A percentile compares a stretch with the other conserved stretches of the same genome.
Conservation (phyloP, 192 early-diverging fungal genomes). For the Physocladia obscura region DNA sequence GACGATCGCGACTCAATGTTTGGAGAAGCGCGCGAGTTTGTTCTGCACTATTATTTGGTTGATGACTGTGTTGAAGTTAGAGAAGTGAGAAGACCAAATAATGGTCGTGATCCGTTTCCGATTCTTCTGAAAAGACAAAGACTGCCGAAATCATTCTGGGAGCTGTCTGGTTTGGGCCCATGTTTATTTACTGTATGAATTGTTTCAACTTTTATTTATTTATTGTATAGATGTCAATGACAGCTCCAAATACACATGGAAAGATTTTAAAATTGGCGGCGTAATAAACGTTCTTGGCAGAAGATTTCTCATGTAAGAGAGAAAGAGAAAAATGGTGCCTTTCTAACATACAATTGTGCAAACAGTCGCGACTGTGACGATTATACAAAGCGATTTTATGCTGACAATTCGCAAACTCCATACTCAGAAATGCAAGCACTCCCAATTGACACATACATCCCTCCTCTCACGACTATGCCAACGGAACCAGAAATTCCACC, state of each 20-base stretch:
- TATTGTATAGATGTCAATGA: conserved; percentile 42
- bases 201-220: conserved; percentile 22
- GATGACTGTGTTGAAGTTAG: conserved; percentile 67
- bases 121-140: conserved; percentile 58
- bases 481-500: conserved; percentile 48
- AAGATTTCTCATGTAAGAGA: conserved; percentile 58
- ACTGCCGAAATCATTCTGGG: conserved; percentile 56
- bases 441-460: conserved; percentile 19
- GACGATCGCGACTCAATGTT: conserved; percentile 61
- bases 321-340: no score
- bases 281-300: conserved; percentile 60
- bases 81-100: conserved; percentile 62
- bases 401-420: conserved; percentile 34
- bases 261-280: conserved; percentile 57
- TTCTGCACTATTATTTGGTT: conserved; percentile 66
- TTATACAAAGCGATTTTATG: conserved; percentile 57
- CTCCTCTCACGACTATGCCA: not conserved
- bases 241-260: conserved; percentile 59
- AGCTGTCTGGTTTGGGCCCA: conserved; percentile 50
- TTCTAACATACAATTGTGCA: not conserved
- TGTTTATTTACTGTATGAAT: not conserved
- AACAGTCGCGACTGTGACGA: conserved; percentile 64
- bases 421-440: conserved; percentile 16
- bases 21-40: conserved; percentile 64
- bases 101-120: conserved; percentile 61